Percentiles rank a stretch among this genome's conserved stretches.
These are phyloP conservation scores for Ganoderma boninense DNA, from an alignment of 1,284 basidiomycete genomes.

Conservation along the genomic window DNA sequence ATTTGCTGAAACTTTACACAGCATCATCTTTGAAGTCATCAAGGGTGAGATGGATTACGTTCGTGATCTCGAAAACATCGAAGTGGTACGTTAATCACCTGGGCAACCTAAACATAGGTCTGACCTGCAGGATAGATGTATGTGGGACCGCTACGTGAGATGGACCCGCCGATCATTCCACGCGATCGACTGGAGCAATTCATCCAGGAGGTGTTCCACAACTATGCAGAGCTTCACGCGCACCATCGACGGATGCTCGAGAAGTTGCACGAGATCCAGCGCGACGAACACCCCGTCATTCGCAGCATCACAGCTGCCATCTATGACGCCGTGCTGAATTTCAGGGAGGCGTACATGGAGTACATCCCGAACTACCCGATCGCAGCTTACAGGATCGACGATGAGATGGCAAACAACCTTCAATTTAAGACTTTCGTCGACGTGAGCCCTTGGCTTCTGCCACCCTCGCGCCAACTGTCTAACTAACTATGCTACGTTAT, in stretches of 20 bases:
- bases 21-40: constrained; percentile 95
- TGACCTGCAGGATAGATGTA: constrained; percentile 62
- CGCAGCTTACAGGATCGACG: constrained; percentile 90
- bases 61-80: constrained; percentile 90
- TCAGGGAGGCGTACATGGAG: constrained; percentile 92
- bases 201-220: constrained; percentile 93
- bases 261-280: constrained; percentile 85
- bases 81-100: constrained; percentile 60
- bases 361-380: constrained; percentile 96
- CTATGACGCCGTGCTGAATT: constrained; percentile 90
- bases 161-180: constrained; percentile 82
- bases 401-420: constrained; percentile 84
- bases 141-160: constrained; percentile 75
- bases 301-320: constrained; percentile 88
- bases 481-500: background rate
- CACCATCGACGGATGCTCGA: constrained; percentile 83
- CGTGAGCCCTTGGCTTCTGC: constrained; percentile 52
- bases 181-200: constrained; percentile 80
- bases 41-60: constrained; percentile 97
- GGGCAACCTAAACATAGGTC: background rate
- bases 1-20: constrained; percentile 40
- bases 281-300: constrained; percentile 89
- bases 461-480: background rate
- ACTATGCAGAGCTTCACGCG: constrained; percentile 81
- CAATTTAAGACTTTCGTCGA: constrained; percentile 87